Evolutionary conservation across 768 basidiomycete species (phyloP), one percentile per base, ranked within the genome.

Genomic region (Trichaptum fuscoviolaceum): DNA sequence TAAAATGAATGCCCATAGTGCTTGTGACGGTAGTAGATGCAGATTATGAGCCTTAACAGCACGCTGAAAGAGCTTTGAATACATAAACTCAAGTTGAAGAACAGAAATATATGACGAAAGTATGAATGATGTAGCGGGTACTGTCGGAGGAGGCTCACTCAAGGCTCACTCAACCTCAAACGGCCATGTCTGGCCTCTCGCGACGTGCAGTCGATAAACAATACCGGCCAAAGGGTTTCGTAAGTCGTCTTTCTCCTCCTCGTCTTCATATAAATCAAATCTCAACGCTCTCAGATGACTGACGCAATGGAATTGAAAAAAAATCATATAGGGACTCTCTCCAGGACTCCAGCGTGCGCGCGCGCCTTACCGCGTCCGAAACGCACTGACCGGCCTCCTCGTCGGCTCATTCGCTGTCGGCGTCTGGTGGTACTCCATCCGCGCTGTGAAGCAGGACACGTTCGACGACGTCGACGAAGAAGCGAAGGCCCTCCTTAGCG

Each of bases 371-470:
- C 85, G 87, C 35, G 57, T 90, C 57, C 84, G 84, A 70, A 99
- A 99, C 75, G 85, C 88, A 20, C 42, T 96, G 62, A 92, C 91
- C 0, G 96, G 96, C 8, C 69, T 88, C 59, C 72, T 81, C 2
- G 83, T 98, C 58, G 83, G 86, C 27, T 83, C 84, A 0, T 96
- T 97, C 74, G 89, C 86, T 30, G 84, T 86, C 17, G 90, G 89
- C 27, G 88, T 97, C 9, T 99, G 93, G 86, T 82, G 88, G 4
- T 99, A 98, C 78, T 95, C 95, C 20, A 96, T 99, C 73, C 85
- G 87, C 34, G 95, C 95, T 30, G 95, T 98, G 65, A 94, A 91
- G 73, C 95, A 98, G 73, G 95, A 97, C 74, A 87, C 91, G 57
- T 97, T 96, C 74, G 87, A 90, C 70, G 93, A 94, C 74, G 82